A percentile compares a stretch with the other conserved stretches of the same genome.
Evolutionary conservation across 2,329 filamentous ascomycete genomes (phyloP).

Genomic region (Teratosphaeria zuluensis): DNA sequence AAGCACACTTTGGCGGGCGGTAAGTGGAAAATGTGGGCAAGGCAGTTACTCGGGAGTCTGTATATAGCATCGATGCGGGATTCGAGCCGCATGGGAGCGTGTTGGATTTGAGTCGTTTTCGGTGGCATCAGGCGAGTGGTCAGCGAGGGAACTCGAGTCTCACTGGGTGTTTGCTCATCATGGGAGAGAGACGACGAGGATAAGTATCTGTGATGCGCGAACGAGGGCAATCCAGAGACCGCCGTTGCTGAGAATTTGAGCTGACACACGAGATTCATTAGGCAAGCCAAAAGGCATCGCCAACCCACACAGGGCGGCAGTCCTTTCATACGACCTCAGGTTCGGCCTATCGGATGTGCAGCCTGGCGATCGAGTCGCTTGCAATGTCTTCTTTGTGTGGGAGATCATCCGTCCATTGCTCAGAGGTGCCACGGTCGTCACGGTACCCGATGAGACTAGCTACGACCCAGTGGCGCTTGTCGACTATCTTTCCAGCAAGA

Average conservation of each 20-base stretch:
- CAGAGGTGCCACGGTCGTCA: slow-evolving; percentile 65
- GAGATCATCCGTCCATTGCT: slow-evolving; percentile 70
- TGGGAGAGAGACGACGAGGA: neutral
- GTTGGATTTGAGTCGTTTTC: too few species aligned
- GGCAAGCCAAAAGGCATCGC: slow-evolving; percentile 68
- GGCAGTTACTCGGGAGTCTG: neutral
- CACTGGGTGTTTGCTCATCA: too few species aligned
- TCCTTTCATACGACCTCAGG: slow-evolving; percentile 63
- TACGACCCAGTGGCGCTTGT: slow-evolving; percentile 69
- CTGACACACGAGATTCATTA: neutral
- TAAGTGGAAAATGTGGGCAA: neutral
- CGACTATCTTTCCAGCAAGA: slow-evolving; percentile 54
- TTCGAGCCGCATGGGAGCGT: too few species aligned
- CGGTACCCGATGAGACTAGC: slow-evolving; percentile 65
- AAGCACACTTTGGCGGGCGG: neutral
- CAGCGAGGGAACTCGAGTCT: neutral
- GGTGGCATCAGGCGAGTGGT: too few species aligned
- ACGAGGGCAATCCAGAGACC: neutral
- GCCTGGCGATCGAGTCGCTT: slow-evolving; percentile 70
- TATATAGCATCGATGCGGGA: neutral
- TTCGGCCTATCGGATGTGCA: slow-evolving; percentile 60
- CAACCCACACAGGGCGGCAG: slow-evolving; percentile 60
- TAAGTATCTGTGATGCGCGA: neutral
- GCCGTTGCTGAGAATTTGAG: neutral
- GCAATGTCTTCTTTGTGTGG: slow-evolving; percentile 83